A percentile compares a stretch with the other conserved stretches of the same genome.
Conservation (phyloP, 2,329 filamentous ascomycete genomes). For the Ustulina deusta region DNA sequence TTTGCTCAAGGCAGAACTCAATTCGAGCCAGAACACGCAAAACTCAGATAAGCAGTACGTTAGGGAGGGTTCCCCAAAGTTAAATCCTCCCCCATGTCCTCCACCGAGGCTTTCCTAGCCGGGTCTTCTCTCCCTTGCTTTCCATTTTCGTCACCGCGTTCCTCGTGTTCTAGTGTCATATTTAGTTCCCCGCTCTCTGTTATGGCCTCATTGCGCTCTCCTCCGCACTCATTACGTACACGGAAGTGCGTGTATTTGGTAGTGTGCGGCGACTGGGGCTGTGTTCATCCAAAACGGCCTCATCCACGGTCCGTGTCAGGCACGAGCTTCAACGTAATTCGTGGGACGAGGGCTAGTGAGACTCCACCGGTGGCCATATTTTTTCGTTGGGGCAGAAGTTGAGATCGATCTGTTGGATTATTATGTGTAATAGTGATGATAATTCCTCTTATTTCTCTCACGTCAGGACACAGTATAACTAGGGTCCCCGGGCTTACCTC, state of each 20-base stretch:
- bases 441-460: conserved; percentile 12
- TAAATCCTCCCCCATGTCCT: conserved; percentile 28
- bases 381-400: conserved; percentile 29
- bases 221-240: conserved; percentile 36
- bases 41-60: conserved; percentile 12
- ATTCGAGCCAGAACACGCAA: background rate
- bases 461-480: background rate
- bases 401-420: conserved; percentile 32
- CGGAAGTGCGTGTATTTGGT: conserved; percentile 20
- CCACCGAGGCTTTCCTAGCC: conserved; percentile 1
- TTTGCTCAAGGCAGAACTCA: background rate
- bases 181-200: conserved; percentile 4
- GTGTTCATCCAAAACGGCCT: conserved; percentile 13
- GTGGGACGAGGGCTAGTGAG: conserved; percentile 10
- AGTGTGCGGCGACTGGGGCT: conserved; percentile 10
- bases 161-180: conserved; percentile 19
- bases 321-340: conserved; percentile 21
- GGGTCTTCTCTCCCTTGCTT: background rate
- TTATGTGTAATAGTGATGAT: conserved; percentile 34
- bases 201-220: conserved; percentile 31
- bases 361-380: conserved; percentile 26
- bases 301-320: conserved; percentile 20
- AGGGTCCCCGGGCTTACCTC: conserved; percentile 15
- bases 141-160: conserved; percentile 24
- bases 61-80: conserved; percentile 8